Evolutionary conservation across 139 green algal species (phyloP).

Genomic region (Volvox reticuliferus): DNA sequence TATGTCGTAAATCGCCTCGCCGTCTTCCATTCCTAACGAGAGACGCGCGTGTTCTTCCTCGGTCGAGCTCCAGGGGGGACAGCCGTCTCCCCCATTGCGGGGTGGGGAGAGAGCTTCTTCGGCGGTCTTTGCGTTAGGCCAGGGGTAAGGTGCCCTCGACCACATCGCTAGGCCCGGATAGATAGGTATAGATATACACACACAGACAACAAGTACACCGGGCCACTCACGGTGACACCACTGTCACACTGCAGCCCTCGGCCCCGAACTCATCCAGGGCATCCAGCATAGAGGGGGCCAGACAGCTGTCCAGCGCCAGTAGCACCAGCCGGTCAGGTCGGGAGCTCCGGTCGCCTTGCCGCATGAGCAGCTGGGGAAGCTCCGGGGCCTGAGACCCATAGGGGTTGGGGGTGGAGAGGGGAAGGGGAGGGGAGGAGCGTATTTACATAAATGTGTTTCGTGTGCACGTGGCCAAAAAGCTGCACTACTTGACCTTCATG

Average conservation of each 20-base stretch:
- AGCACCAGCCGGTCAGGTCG: neutral
- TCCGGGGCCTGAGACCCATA: neutral
- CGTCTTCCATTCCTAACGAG: too few species aligned
- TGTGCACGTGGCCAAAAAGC: neutral
- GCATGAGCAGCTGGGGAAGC: neutral
- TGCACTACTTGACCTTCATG: neutral
- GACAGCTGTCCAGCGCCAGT: neutral
- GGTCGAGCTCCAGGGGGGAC: neutral
- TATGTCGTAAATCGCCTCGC: too few species aligned
- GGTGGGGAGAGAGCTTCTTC: neutral
- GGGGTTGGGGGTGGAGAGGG: neutral
- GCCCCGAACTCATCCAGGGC: constrained; percentile 22
- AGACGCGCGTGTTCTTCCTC: too few species aligned
- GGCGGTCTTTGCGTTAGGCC: too few species aligned
- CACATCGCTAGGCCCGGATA: too few species aligned
- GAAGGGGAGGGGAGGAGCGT: neutral
- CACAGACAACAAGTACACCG: too few species aligned
- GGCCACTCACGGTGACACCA: constrained; percentile 20
- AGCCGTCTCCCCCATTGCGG: neutral
- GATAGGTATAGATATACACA: too few species aligned
- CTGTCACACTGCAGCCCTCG: neutral
- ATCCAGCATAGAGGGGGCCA: neutral
- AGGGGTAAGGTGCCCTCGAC: too few species aligned
- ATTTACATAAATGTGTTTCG: too few species aligned
- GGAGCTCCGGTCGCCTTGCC: neutral